These are phyloP conservation scores for Pneumocystis oryctolagi DNA, from an alignment of 1,139 yeast genomes.

Conservation along the genomic window DNA sequence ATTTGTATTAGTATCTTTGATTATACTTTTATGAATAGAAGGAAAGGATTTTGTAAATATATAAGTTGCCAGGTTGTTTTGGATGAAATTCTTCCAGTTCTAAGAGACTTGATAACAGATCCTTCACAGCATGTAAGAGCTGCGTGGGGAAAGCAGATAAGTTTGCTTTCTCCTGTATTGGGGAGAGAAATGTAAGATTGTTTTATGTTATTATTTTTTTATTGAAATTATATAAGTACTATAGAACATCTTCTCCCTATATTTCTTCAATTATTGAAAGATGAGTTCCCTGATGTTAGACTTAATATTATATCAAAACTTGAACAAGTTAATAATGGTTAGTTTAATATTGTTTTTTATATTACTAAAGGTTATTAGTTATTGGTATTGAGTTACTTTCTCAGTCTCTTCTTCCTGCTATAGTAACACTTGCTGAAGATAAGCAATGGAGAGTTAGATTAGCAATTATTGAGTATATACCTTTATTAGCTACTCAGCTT, in stretches of 20 bases:
- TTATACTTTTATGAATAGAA: slow-evolving; percentile 28
- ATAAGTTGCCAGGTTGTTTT: slow-evolving; percentile 37
- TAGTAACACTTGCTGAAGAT: slow-evolving; percentile 90
- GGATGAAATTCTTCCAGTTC: slow-evolving; percentile 64
- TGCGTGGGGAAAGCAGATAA: slow-evolving; percentile 75
- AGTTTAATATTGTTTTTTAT: not conserved
- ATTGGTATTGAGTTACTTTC: slow-evolving; percentile 82
- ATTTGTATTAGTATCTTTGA: slow-evolving; percentile 30
- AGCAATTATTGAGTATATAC: slow-evolving; percentile 94
- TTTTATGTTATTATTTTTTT: no score
- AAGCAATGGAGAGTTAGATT: slow-evolving; percentile 95
- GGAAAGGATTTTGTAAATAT: slow-evolving; percentile 25
- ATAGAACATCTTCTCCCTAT: slow-evolving; percentile 74
- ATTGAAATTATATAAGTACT: slow-evolving; percentile 29
- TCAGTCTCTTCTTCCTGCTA: slow-evolving; percentile 83
- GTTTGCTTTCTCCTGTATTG: slow-evolving; percentile 73
- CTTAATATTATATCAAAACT: slow-evolving; percentile 84
- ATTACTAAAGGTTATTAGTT: slow-evolving; percentile 26
- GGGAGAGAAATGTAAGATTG: slow-evolving; percentile 46
- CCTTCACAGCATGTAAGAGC: slow-evolving; percentile 88
- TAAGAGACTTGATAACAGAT: slow-evolving; percentile 73
- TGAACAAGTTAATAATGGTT: slow-evolving; percentile 63
- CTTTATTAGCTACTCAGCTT: slow-evolving; percentile 85
- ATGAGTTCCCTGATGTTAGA: slow-evolving; percentile 92
- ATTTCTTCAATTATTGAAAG: slow-evolving; percentile 83